These are phyloP conservation scores for Bimuria novae-zelandiae DNA, from an alignment of 2,329 filamentous ascomycete species.

Conservation along the genomic window DNA sequence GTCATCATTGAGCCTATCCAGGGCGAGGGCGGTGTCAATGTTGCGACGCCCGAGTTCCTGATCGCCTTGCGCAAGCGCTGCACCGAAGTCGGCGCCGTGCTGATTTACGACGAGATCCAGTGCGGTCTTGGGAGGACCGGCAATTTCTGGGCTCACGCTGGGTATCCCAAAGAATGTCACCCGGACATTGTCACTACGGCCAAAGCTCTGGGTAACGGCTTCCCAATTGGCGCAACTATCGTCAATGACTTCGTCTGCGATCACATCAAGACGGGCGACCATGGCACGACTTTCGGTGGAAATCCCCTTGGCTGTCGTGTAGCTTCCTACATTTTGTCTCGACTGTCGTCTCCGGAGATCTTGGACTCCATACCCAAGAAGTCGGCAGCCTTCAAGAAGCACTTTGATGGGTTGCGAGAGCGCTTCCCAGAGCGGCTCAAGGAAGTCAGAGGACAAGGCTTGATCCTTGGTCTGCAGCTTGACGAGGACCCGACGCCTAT, in stretches of 20 bases:
- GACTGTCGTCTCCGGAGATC: conserved; percentile 72
- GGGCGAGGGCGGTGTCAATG: conserved; percentile 90
- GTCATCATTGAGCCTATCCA: conserved; percentile 98
- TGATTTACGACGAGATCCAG: conserved; percentile 97
- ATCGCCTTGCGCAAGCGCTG: conserved; percentile 81
- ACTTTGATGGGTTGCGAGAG: conserved; percentile 61
- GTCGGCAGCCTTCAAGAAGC: conserved; percentile 61
- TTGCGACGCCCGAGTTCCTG: conserved; percentile 82
- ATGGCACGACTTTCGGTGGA: conserved; percentile 92
- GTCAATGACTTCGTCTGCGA: conserved; percentile 69
- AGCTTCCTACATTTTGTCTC: conserved; percentile 81
- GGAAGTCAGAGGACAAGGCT: conserved; percentile 79
- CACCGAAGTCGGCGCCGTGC: conserved; percentile 81
- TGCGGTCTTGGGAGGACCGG: conserved; percentile 90
- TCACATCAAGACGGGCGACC: conserved; percentile 76
- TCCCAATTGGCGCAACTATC: conserved; percentile 87
- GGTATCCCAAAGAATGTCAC: conserved; percentile 77
- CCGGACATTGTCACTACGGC: conserved; percentile 93
- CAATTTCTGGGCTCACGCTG: conserved; percentile 83
- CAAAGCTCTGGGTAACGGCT: conserved; percentile 95
- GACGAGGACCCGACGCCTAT: conserved; percentile 72
- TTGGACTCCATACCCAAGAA: conserved; percentile 73
- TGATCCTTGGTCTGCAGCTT: conserved; percentile 88
- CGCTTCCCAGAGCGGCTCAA: conserved; percentile 72
- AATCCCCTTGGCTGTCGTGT: conserved; percentile 86